Conservation (phyloP, 495 filamentous ascomycete genomes). For the Penicilliopsis zonata region DNA sequence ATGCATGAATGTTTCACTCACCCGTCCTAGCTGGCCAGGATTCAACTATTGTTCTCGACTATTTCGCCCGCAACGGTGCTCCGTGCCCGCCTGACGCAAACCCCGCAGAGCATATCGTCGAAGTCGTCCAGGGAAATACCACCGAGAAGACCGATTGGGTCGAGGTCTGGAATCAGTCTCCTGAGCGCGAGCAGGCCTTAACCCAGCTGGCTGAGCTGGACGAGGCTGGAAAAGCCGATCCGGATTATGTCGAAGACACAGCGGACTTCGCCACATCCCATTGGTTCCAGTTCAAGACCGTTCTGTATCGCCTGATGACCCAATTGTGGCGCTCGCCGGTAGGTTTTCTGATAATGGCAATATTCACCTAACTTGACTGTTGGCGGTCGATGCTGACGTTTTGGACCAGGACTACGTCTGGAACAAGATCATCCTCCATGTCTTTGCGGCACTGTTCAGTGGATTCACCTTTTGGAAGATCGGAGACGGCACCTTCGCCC, state of each 20-base stretch:
- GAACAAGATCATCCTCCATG: slow-evolving; percentile 31
- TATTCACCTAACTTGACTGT: too few species aligned
- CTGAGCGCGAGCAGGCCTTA: slow-evolving; percentile 45
- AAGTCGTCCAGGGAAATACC: slow-evolving; percentile 27
- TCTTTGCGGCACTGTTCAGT: slow-evolving; percentile 27
- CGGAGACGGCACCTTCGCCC: slow-evolving; percentile 23
- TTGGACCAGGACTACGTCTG: slow-evolving; percentile 27
- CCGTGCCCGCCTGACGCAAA: slow-evolving; percentile 38
- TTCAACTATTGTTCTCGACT: slow-evolving; percentile 42
- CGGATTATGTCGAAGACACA: slow-evolving; percentile 31
- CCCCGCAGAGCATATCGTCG: slow-evolving; percentile 46
- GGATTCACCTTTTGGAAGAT: slow-evolving; percentile 37
- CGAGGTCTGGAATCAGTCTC: slow-evolving; percentile 37
- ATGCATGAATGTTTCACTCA: slow-evolving; percentile 33
- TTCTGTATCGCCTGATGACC: slow-evolving; percentile 54
- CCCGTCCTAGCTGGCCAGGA: slow-evolving; percentile 51
- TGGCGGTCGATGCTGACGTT: slow-evolving; percentile 12
- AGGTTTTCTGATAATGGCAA: slow-evolving; percentile 52
- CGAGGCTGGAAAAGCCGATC: slow-evolving; percentile 18
- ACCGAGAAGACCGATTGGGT: slow-evolving; percentile 31
- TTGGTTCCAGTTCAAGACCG: slow-evolving; percentile 37
- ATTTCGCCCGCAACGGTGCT: slow-evolving; percentile 41
- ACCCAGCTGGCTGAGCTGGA: slow-evolving; percentile 55
- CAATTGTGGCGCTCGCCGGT: slow-evolving; percentile 76
- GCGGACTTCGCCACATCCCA: slow-evolving; percentile 31